phyloP scores from a whole-genome alignment of 257 asterid species.

The Osmanthus fragrans region DNA sequence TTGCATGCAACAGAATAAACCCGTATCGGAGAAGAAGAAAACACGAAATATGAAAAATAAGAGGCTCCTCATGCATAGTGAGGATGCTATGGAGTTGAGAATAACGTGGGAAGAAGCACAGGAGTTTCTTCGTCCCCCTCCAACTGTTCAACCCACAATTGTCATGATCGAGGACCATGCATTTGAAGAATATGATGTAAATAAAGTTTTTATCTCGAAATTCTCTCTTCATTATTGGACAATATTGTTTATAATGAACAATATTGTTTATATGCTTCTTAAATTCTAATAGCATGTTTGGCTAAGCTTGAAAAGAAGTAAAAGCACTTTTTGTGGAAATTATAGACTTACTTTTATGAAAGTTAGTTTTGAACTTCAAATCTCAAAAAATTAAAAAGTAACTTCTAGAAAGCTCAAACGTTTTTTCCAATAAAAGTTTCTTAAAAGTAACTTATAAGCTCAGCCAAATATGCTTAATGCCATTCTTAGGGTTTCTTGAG shows the following conservation, averaged over 20 bases:
- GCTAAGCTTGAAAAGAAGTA: neutral
- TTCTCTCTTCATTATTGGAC: neutral
- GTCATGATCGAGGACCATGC: constrained; percentile 68
- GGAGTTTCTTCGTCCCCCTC: constrained; percentile 82
- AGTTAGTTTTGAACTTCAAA: neutral
- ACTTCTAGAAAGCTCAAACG: neutral
- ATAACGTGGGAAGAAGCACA: constrained; percentile 97
- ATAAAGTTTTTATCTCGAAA: constrained; percentile 8
- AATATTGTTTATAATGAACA: neutral
- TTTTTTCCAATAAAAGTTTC: neutral
- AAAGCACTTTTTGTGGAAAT: neutral
- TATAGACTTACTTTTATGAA: neutral
- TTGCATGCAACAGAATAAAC: constrained; percentile 36
- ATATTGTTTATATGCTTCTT: constrained; percentile 4
- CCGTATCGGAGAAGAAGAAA: constrained; percentile 69
- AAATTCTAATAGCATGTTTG: neutral
- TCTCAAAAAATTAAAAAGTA: neutral
- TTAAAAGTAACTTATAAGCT: neutral
- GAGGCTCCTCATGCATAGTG: constrained; percentile 80
- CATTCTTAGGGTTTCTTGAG: neutral
- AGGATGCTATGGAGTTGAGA: constrained; percentile 73
- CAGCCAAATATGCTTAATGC: neutral
- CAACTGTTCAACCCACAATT: constrained; percentile 56
- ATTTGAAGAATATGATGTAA: constrained; percentile 85
- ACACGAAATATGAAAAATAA: constrained; percentile 78